Evolutionary conservation across 2,329 filamentous ascomycete genomes (phyloP).

Genomic region (Fusarium avenaceum): DNA sequence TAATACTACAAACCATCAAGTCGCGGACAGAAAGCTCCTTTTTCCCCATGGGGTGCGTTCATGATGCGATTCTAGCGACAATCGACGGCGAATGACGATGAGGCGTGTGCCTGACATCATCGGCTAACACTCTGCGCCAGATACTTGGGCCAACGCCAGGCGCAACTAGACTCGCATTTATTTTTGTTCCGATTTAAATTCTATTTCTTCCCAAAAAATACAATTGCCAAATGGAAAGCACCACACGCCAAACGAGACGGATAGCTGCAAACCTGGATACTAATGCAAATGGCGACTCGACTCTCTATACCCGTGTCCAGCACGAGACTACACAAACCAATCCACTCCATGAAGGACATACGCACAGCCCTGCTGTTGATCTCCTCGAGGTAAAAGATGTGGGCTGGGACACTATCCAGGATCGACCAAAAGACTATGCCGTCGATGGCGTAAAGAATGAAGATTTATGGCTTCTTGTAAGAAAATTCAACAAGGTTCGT

Average conservation of each 20-base stretch:
- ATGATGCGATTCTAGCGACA: no score
- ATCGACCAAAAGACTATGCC: neutral
- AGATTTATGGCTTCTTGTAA: constrained; percentile 25
- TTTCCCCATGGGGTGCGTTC: no score
- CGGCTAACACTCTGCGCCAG: neutral
- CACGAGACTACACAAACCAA: neutral
- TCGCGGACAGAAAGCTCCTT: no score
- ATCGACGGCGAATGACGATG: no score
- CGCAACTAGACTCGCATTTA: no score
- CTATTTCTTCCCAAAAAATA: no score
- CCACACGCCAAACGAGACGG: neutral
- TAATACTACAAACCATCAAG: no score
- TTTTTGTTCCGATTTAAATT: neutral
- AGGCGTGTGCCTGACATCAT: constrained; percentile 18
- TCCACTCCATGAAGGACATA: rapidly evolving
- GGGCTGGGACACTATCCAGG: neutral
- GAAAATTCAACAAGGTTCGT: constrained; percentile 31
- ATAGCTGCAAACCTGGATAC: constrained; percentile 8
- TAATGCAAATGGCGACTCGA: neutral
- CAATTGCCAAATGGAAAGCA: neutral
- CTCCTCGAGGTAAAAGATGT: neutral
- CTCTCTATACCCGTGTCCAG: neutral
- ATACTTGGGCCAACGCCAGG: neutral
- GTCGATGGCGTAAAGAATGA: constrained; percentile 15
- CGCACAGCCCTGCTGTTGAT: rapidly evolving